Conservation (phyloP, 1,284 basidiomycete species). For the Taiwanofungus camphoratus region DNA sequence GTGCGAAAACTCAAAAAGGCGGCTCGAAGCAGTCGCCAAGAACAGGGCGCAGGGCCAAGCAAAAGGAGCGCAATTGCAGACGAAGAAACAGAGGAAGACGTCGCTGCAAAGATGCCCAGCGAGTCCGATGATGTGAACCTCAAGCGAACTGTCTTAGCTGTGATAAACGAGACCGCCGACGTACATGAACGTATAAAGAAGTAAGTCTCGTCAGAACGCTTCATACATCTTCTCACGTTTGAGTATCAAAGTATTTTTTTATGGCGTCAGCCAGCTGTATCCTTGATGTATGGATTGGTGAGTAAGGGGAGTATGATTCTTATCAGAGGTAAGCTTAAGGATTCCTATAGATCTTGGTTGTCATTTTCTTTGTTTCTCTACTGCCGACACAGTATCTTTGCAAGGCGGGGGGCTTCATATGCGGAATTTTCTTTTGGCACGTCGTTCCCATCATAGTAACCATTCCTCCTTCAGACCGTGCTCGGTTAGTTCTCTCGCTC, state of each 20-base stretch:
- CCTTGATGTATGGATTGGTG: slow-evolving; percentile 43
- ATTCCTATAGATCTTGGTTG: slow-evolving; percentile 27
- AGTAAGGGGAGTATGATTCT: slow-evolving; percentile 15
- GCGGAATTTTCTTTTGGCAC: slow-evolving; percentile 61
- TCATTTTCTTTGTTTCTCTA: slow-evolving; percentile 36
- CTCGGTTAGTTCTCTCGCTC: slow-evolving; percentile 33
- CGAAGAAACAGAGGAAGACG: slow-evolving; percentile 25
- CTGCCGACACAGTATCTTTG: slow-evolving; percentile 45
- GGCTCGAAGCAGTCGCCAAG: slow-evolving; percentile 3
- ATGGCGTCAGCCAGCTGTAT: slow-evolving; percentile 52
- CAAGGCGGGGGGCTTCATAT: slow-evolving; percentile 39
- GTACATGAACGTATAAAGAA: slow-evolving; percentile 63
- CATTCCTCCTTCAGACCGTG: slow-evolving; percentile 40
- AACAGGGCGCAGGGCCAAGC: slow-evolving; percentile 7
- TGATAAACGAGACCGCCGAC: slow-evolving; percentile 47
- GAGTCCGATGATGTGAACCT: slow-evolving; percentile 32
- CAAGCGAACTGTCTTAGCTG: slow-evolving; percentile 36
- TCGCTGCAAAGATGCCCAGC: neutral
- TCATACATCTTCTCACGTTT: no score
- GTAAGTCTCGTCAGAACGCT: no score
- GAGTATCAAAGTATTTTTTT: slow-evolving; percentile 47
- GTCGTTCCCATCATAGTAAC: slow-evolving; percentile 49
- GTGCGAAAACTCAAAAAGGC: slow-evolving; percentile 23
- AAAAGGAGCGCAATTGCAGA: slow-evolving; percentile 25
- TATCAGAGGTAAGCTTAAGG: neutral